Evolutionary conservation across 441 rosid species (phyloP).

Genomic region (Adansonia grandidieri): DNA sequence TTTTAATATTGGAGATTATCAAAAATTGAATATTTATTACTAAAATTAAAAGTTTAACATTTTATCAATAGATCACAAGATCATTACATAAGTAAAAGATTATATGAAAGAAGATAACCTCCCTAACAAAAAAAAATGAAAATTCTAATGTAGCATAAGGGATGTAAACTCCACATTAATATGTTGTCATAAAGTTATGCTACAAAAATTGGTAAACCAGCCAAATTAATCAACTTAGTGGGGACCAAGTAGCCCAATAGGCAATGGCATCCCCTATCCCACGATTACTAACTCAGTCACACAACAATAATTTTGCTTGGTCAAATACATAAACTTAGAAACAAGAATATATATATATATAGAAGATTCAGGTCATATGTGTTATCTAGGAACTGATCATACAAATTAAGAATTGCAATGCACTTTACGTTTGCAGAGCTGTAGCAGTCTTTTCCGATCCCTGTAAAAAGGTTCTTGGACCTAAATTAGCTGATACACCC

Average conservation of each 20-base stretch:
- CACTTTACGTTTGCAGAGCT: background rate
- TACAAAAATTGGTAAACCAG: background rate
- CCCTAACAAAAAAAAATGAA: background rate
- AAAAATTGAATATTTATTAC: too few relatives aligned
- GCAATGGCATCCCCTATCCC: background rate
- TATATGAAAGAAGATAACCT: background rate
- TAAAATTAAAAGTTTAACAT: too few relatives aligned
- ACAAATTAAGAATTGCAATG: background rate
- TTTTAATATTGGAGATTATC: too few relatives aligned
- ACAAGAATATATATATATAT: too few relatives aligned
- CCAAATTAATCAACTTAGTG: background rate
- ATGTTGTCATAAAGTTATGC: conserved; percentile 1
- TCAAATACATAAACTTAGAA: conserved; percentile 11
- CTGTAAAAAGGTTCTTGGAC: conserved; percentile 2
- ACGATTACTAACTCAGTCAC: background rate
- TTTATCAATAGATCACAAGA: too few relatives aligned
- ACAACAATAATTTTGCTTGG: conserved; percentile 13
- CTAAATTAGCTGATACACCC: conserved; percentile 4
- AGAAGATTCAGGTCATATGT: conserved; percentile 3
- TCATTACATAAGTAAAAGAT: too few relatives aligned
- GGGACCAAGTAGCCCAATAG: conserved; percentile 5
- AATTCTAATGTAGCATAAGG: background rate
- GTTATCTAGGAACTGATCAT: background rate
- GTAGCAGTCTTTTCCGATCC: background rate
- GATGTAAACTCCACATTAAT: background rate